phyloP scores from a whole-genome alignment of 1,139 yeast genomes.

The Meyerozyma athensensis region DNA sequence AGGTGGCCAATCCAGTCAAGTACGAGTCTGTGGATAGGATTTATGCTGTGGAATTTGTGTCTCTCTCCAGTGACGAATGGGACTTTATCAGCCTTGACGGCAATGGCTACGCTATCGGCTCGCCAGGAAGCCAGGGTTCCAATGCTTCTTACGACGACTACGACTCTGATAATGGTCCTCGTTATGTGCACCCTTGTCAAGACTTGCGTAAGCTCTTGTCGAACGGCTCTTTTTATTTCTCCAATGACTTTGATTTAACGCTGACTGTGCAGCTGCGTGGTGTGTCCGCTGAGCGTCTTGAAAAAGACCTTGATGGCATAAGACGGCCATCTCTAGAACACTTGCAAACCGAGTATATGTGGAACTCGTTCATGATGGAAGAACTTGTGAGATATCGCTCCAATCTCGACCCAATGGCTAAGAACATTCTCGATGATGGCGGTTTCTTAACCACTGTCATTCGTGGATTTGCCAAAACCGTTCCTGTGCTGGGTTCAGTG shows the following conservation, averaged over 20 bases:
- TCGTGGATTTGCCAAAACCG: slow-evolving; percentile 89
- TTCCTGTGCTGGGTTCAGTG: slow-evolving; percentile 45
- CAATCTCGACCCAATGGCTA: slow-evolving; percentile 58
- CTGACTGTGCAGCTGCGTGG: slow-evolving; percentile 75
- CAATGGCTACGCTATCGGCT: slow-evolving; percentile 52
- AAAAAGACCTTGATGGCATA: slow-evolving; percentile 20
- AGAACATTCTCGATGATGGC: slow-evolving; percentile 60
- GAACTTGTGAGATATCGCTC: slow-evolving; percentile 74
- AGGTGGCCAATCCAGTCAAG: slow-evolving; percentile 81
- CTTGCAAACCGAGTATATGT: slow-evolving; percentile 84
- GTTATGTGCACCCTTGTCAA: slow-evolving; percentile 75
- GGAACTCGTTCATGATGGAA: slow-evolving; percentile 90
- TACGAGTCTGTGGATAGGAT: slow-evolving; percentile 79
- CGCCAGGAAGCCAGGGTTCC: slow-evolving; percentile 7
- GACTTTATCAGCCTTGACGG: slow-evolving; percentile 65
- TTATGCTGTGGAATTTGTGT: slow-evolving; percentile 77
- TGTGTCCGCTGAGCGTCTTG: slow-evolving; percentile 25
- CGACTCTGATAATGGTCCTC: slow-evolving; percentile 18
- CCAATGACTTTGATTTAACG: slow-evolving; percentile 88
- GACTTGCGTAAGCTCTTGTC: slow-evolving; percentile 72
- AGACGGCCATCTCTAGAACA: slow-evolving; percentile 32
- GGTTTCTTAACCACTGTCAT: slow-evolving; percentile 87
- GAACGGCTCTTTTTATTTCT: slow-evolving; percentile 88
- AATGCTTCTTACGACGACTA: slow-evolving; percentile 17
- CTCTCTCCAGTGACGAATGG: slow-evolving; percentile 70